A percentile compares a stretch with the other conserved stretches of the same genome.
These are phyloP conservation scores for Reutealis trisperma DNA, from an alignment of 345 rosid genomes.

Conservation along the genomic window DNA sequence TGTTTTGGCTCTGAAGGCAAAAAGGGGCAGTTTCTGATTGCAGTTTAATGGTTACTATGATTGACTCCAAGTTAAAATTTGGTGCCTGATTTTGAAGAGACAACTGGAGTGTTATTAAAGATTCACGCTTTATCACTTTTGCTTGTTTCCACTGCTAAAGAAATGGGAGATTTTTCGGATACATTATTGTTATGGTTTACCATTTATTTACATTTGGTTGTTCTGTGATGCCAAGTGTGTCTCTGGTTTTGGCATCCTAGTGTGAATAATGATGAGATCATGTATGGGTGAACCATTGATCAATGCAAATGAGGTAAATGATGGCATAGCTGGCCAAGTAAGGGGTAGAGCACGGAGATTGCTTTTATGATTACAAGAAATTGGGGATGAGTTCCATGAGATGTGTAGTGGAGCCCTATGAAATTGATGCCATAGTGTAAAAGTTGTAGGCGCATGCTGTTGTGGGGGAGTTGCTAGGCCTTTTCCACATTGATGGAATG, in stretches of 20 bases:
- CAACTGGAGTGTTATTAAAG: not conserved
- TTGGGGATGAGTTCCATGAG: not conserved
- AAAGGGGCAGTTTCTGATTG: not conserved
- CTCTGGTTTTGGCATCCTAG: not conserved
- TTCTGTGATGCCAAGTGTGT: not conserved
- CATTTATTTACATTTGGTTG: not conserved
- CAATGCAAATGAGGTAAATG: not conserved
- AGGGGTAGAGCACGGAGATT: too few relatives aligned
- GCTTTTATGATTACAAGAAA: slow-evolving; percentile 1
- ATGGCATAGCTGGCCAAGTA: not conserved
- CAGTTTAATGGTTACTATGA: too few relatives aligned
- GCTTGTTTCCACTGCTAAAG: too few relatives aligned
- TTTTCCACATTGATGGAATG: not conserved
- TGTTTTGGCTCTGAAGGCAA: too few relatives aligned
- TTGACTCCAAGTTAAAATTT: too few relatives aligned
- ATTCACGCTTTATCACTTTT: not conserved
- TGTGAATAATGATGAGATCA: too few relatives aligned
- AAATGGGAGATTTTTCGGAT: not conserved
- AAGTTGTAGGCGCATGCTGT: too few relatives aligned
- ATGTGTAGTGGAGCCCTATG: not conserved
- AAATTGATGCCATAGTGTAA: not conserved
- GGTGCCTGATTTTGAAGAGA: not conserved
- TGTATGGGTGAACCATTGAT: not conserved
- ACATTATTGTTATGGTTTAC: too few relatives aligned
- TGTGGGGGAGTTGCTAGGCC: not conserved